Evolutionary conservation across 805 yeast species (phyloP).

Genomic region (Metschnikowia similis): DNA sequence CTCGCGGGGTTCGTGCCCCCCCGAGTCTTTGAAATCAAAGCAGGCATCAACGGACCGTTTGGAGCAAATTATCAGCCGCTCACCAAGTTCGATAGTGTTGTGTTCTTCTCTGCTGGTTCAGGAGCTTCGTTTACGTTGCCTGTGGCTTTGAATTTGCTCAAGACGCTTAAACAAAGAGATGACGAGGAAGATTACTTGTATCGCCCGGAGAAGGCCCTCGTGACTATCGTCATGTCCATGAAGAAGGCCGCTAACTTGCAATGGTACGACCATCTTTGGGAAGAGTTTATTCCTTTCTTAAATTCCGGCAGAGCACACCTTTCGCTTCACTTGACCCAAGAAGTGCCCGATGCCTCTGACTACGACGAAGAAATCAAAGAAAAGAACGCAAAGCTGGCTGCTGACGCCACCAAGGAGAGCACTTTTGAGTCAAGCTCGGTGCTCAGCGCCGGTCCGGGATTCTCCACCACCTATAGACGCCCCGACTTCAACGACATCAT

Average conservation of each 20-base stretch:
- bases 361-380: slow-evolving; percentile 3
- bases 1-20: slow-evolving; percentile 6
- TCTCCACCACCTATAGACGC: slow-evolving; percentile 13
- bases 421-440: slow-evolving; percentile 2
- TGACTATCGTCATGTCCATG: slow-evolving; percentile 34
- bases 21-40: slow-evolving; percentile 24
- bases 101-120: slow-evolving; percentile 41
- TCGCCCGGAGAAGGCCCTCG: slow-evolving; percentile 25
- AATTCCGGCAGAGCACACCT: slow-evolving; percentile 21
- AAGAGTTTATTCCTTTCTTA: slow-evolving; percentile 24
- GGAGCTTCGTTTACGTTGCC: slow-evolving; percentile 48
- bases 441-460: not conserved
- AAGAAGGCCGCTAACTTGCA: slow-evolving; percentile 20
- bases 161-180: slow-evolving; percentile 24
- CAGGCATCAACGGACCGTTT: slow-evolving; percentile 42
- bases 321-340: slow-evolving; percentile 29
- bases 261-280: slow-evolving; percentile 37
- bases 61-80: slow-evolving; percentile 43
- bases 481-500: slow-evolving; percentile 19
- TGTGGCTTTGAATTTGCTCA: slow-evolving; percentile 37
- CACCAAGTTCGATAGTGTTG: slow-evolving; percentile 35
- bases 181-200: slow-evolving; percentile 26
- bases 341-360: slow-evolving; percentile 7
- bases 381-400: not conserved
- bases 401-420: not conserved